Evolutionary conservation across 805 yeast genomes (phyloP), one percentile per base, ranked within the genome.

Genomic region (Candida rishiriensis): DNA sequence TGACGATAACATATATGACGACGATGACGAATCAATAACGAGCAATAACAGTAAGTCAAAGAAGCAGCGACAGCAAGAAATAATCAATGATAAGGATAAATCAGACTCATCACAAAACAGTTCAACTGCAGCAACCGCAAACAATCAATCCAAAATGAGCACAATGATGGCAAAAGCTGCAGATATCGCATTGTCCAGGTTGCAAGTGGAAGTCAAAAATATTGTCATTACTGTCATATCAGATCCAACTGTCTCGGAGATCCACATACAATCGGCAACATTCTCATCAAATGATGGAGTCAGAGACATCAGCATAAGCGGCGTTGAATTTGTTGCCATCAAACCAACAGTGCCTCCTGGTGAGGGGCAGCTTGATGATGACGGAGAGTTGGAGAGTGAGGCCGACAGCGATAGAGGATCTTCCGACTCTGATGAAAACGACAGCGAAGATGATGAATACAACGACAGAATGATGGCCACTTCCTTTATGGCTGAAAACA

Each of bases 141-240:
- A 41, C 2, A 48, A 46, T 13, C 51, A 44, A 29, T 44, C 76
- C 2, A 68, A 78, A 1, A 55, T 82, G 42, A 75, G 80, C 46
- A 73, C 71, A 10, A 76, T 81, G 60, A 77, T 79, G 78, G 69
- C 78, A 12, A 75, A 69, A 49, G 88, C 88, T 0, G 78, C 81
- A 0, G 89, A 83, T 46, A 70, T 81, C 47, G 87, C 88, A 0
- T 60, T 85, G 15, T 75, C 85, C 51, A 75, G 81, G 49, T 61
- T 85, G 4, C 78, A 70, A 38, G 69, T 84, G 3, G 69, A 61
- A n/a, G 53, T 85, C 6, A 58, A 63, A 10, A 65, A 79, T 49
- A 54, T 81, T 9, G 68, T 64, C 4, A 55, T 84, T 30, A 72
- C 73, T 37, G 50, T 84, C 2, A 63, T 80, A 0, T 65, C 79